Conservation (phyloP, 1,284 basidiomycete genomes). For the Ustilago vetiveriae region DNA sequence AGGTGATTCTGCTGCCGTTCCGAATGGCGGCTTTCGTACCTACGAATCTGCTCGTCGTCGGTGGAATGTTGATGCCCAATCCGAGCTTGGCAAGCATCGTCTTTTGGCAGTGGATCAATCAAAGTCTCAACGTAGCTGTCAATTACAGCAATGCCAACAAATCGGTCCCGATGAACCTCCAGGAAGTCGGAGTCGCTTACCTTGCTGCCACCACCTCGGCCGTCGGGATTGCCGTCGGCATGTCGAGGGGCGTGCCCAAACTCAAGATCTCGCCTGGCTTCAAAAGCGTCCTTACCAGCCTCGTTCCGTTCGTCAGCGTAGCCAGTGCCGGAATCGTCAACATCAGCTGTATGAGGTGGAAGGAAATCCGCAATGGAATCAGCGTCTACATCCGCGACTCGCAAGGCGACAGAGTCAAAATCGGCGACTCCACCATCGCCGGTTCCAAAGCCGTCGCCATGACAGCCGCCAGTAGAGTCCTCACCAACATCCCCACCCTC, state of each 20-base stretch:
- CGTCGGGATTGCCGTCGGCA: slow-evolving; percentile 70
- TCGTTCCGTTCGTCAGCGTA: slow-evolving; percentile 71
- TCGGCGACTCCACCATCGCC: slow-evolving; percentile 70
- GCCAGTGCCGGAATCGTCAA: slow-evolving; percentile 65
- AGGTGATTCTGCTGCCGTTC: slow-evolving; percentile 69
- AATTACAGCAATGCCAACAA: slow-evolving; percentile 70
- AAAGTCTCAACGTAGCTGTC: slow-evolving; percentile 68
- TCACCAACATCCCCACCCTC: slow-evolving; percentile 71
- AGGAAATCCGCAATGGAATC: slow-evolving; percentile 72
- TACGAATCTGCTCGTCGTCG: slow-evolving; percentile 70
- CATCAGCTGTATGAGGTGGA: slow-evolving; percentile 71
- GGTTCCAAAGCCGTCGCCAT: slow-evolving; percentile 71
- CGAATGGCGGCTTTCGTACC: slow-evolving; percentile 72
- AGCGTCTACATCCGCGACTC: slow-evolving; percentile 68
- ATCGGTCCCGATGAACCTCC: slow-evolving; percentile 69
- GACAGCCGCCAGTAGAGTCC: slow-evolving; percentile 70
- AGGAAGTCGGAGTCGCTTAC: slow-evolving; percentile 70
- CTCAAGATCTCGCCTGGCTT: slow-evolving; percentile 54
- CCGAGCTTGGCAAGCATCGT: slow-evolving; percentile 65
- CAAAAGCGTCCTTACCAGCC: slow-evolving; percentile 55
- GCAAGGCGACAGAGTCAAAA: slow-evolving; percentile 55
- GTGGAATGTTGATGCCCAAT: slow-evolving; percentile 68
- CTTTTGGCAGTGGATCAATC: slow-evolving; percentile 73
- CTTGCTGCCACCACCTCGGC: slow-evolving; percentile 70
- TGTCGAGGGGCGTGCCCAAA: slow-evolving; percentile 69